phyloP scores from a whole-genome alignment of 2,329 filamentous ascomycete genomes.

The Botryotinia narcissicola region DNA sequence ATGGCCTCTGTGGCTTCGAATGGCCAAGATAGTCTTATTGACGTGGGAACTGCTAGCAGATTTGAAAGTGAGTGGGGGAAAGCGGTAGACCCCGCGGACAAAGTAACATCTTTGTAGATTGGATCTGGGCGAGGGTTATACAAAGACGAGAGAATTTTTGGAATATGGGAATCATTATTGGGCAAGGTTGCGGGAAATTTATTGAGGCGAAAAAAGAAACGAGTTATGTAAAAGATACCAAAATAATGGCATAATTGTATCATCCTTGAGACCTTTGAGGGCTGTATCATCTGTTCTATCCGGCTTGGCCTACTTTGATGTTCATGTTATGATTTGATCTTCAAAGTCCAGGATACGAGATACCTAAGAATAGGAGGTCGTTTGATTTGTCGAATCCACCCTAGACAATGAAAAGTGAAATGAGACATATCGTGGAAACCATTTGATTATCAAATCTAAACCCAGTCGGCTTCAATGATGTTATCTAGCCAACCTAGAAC shows the following conservation, averaged over 20 bases:
- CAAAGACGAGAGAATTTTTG: slow-evolving; percentile 1
- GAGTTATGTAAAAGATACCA: slow-evolving; percentile 22
- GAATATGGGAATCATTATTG: slow-evolving; percentile 10
- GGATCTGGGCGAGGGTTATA: slow-evolving; percentile 14
- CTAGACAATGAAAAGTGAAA: background rate
- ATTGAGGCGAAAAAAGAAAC: slow-evolving; percentile 5
- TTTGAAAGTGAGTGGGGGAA: slow-evolving; percentile 72
- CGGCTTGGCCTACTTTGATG: background rate
- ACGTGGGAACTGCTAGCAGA: slow-evolving; percentile 50
- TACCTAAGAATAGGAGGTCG: background rate
- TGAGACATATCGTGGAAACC: background rate
- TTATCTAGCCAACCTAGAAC: background rate
- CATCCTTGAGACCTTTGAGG: background rate
- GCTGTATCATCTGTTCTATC: background rate
- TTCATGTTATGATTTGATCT: background rate
- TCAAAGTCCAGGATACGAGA: background rate
- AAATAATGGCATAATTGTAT: slow-evolving; percentile 18
- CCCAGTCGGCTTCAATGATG: background rate
- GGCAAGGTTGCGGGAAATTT: slow-evolving; percentile 1
- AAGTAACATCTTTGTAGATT: slow-evolving; percentile 21
- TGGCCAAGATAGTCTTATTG: slow-evolving; percentile 50
- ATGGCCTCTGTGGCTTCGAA: slow-evolving; percentile 24
- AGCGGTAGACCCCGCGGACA: slow-evolving; percentile 47
- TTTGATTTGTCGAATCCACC: background rate
- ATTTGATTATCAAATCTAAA: background rate